A percentile compares a stretch with the other conserved stretches of the same genome.
These are phyloP conservation scores for Tolypocladium tropicale DNA, from an alignment of 2,329 filamentous ascomycete species.

Conservation along the genomic window DNA sequence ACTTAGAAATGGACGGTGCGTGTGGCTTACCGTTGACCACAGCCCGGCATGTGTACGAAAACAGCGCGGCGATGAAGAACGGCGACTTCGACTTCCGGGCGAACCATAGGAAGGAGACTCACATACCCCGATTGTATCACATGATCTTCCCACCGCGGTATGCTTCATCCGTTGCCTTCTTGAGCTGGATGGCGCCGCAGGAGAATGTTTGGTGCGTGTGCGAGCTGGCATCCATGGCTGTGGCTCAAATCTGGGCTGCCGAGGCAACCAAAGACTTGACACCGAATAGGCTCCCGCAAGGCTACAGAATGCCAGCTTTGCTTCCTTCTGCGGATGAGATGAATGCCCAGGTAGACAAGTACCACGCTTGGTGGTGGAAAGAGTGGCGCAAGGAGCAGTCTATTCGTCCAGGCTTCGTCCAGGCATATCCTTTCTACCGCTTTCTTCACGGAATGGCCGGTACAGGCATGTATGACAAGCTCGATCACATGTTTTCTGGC, in stretches of 20 bases:
- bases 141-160: conserved; percentile 30
- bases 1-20: conserved; percentile 7
- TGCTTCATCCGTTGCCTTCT: conserved; percentile 29
- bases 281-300: not conserved
- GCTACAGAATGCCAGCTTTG: conserved; percentile 8
- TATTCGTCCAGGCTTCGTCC: conserved; percentile 11
- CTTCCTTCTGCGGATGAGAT: conserved; percentile 12
- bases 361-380: conserved; percentile 16
- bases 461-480: conserved; percentile 14
- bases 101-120: conserved; percentile 4
- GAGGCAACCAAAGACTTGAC: not conserved
- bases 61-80: not conserved
- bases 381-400: conserved; percentile 12
- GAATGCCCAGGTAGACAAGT: conserved; percentile 13
- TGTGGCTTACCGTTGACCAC: not conserved
- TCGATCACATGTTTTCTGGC: conserved; percentile 12
- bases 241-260: conserved; percentile 28
- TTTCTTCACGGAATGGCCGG: conserved; percentile 15
- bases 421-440: conserved; percentile 11
- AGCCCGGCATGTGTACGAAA: not conserved
- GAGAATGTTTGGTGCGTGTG: conserved; percentile 21
- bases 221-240: conserved; percentile 27
- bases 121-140: conserved; percentile 24
- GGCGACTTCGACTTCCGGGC: conserved; percentile 2
- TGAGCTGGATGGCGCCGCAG: conserved; percentile 23